A percentile compares a stretch with the other conserved stretches of the same genome.
Evolutionary conservation across 768 basidiomycete species (phyloP).

Genomic region (Multifurca ochricompacta): DNA sequence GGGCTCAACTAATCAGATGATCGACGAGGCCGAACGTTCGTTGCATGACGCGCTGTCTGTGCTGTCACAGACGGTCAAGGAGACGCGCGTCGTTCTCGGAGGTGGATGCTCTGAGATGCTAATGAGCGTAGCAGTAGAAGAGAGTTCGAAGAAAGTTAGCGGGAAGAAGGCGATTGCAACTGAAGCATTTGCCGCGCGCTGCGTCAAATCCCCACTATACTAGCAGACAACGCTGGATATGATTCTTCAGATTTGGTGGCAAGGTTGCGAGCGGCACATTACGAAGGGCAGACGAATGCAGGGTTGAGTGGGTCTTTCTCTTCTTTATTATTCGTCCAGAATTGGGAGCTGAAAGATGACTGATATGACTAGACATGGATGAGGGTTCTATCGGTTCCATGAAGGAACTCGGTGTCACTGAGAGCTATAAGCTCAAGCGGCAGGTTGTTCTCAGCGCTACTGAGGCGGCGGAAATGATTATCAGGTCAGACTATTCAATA

Average conservation of each 20-base stretch:
- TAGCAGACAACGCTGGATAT: conserved; percentile 96
- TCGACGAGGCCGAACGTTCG: conserved; percentile 97
- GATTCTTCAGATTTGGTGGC: conserved; percentile 96
- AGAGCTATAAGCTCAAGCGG: conserved; percentile 95
- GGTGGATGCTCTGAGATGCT: conserved; percentile 98
- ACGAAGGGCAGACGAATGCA: conserved; percentile 77
- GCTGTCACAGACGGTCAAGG: conserved; percentile 94
- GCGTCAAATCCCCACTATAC: conserved; percentile 90
- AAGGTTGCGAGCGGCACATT: conserved; percentile 86
- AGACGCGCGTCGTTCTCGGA: conserved; percentile 89
- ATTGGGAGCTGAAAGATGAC: background rate
- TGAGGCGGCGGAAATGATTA: conserved; percentile 98
- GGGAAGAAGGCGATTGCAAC: conserved; percentile 96
- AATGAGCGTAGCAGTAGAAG: conserved; percentile 93
- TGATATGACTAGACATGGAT: conserved; percentile 66
- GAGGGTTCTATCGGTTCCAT: conserved; percentile 80
- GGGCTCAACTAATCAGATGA: conserved; percentile 97
- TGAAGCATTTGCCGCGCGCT: conserved; percentile 88
- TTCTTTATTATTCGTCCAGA: background rate
- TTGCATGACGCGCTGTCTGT: conserved; percentile 97
- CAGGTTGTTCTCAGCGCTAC: conserved; percentile 92
- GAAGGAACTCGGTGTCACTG: conserved; percentile 81
- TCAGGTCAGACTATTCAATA: conserved; percentile 75
- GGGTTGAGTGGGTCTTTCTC: conserved; percentile 63
- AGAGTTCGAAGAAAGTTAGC: conserved; percentile 71